phyloP scores from a whole-genome alignment of 257 asterid species.

The Nicotiana tomentosiformis region DNA sequence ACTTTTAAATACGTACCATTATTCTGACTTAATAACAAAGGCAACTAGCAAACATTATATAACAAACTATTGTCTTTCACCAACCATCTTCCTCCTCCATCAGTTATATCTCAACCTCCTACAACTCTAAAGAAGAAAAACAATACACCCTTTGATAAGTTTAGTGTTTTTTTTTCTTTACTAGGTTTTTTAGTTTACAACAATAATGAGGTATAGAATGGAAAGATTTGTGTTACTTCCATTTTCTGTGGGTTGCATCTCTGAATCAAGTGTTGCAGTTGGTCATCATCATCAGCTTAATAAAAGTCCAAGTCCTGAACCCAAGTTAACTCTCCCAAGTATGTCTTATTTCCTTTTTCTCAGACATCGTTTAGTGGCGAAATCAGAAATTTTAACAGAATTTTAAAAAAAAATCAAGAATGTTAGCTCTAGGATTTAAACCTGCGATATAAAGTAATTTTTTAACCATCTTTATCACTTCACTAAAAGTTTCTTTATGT shows the following conservation, averaged over 20 bases:
- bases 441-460: no score
- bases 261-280: conserved; percentile 27
- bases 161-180: neutral
- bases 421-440: no score
- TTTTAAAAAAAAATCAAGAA: no score
- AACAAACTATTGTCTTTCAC: conserved; percentile 11
- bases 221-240: conserved; percentile 30
- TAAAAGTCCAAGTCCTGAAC: neutral
- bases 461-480: no score
- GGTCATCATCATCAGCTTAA: neutral
- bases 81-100: conserved; percentile 1
- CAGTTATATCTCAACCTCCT: neutral
- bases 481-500: no score
- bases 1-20: neutral
- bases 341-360: neutral
- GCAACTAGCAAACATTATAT: neutral
- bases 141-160: neutral
- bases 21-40: conserved; percentile 3
- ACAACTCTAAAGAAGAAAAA: neutral
- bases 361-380: no score
- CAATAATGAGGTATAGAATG: conserved; percentile 18
- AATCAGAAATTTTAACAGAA: no score
- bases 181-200: no score
- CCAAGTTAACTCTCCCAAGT: conserved; percentile 9
- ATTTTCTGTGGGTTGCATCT: conserved; percentile 28